Base-by-base conservation (phyloP, 1,284 basidiomycete genomes). In the Ceratorhiza oryzae-sativae region DNA sequence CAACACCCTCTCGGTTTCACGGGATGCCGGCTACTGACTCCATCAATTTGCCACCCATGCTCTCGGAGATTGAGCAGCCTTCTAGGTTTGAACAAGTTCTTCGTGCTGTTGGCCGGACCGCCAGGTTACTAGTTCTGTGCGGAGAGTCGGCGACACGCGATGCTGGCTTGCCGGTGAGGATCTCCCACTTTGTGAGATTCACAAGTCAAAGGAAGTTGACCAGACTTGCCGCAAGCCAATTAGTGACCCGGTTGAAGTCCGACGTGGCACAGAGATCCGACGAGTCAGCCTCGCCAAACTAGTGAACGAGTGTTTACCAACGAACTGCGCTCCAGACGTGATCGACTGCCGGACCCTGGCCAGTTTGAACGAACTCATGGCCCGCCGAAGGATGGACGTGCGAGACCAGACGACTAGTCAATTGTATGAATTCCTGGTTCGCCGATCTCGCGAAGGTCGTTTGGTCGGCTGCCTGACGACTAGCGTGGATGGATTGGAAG, bases 401-500 rank as follows among this genome's bases (percentile, higher is more conserved):
- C 67, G 67, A 6, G n/a, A 25, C 13, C 23, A 25, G 5, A 13
- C 18, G 9, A 5, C 10, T 3, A 42, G 20, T 5, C 8, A 2
- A 10, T 25, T 55, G 27, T 15, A 42, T 3, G 39, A 45, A 13
- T 68, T 45, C 18, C 39, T 59, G 20, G 9, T 25, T 32, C 15
- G 53, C 23, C 34, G 36, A n/a, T 25, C 39, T 18, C 20, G 49
- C 55, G 30, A 58, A n/a, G 67, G 18, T 20, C n/a, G n/a, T 25
- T 27, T 70, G 27, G 53, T 36, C 18, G 18, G n/a, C 10, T 70
- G 51, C 27, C 9, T 70, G 18, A 70, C 67, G 15, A 48, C 53
- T 8, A 53, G 53, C 67, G 23, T 70, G 25, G 67, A 70, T 32
- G 67, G 53, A 4, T 9, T 70, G 25, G 67, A 70, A 30, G 39